Conservation (phyloP, 140 eudicot species). For the Cichorium intybus region DNA sequence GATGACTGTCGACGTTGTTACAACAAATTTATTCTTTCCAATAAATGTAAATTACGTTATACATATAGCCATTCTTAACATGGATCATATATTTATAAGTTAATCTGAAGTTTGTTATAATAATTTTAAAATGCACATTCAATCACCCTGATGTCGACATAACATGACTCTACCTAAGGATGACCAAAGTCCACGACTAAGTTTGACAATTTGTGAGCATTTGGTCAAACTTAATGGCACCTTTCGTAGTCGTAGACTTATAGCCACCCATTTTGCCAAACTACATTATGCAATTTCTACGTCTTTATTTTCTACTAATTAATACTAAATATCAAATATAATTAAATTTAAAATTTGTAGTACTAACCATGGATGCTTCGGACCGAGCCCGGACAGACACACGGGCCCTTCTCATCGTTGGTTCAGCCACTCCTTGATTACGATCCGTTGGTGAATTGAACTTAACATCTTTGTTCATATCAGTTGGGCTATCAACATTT, state of each 20-base stretch:
- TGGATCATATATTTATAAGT: too few relatives aligned
- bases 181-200: conserved; percentile 21
- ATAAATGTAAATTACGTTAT: neutral
- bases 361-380: conserved; percentile 50
- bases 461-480: conserved; percentile 19
- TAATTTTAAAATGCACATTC: neutral
- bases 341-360: neutral
- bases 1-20: neutral
- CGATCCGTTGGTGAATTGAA: conserved; percentile 30
- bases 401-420: conserved; percentile 50
- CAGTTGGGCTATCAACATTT: conserved; percentile 5
- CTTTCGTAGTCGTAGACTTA: conserved; percentile 19
- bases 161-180: conserved; percentile 7
- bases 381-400: conserved; percentile 57
- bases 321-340: neutral
- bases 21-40: neutral
- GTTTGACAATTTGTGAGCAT: conserved; percentile 19
- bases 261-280: conserved; percentile 12
- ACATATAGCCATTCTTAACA: neutral
- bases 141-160: neutral
- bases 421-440: conserved; percentile 30
- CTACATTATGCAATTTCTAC: neutral
- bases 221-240: conserved; percentile 25
- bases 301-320: neutral
- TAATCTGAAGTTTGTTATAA: too few relatives aligned